Conservation (phyloP, 805 yeast genomes). For the Candida khao-thaluensis region DNA sequence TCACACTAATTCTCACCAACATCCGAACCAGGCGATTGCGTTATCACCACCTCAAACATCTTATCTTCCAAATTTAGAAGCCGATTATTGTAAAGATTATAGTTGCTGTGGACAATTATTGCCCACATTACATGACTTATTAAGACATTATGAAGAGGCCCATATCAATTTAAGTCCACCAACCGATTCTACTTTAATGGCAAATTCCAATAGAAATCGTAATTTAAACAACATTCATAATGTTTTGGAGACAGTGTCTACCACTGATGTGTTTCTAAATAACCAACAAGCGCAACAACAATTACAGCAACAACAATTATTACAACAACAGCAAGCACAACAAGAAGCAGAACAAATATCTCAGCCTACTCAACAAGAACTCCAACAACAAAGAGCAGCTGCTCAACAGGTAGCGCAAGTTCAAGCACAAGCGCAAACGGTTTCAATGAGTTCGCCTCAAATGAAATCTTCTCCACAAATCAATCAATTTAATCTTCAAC, state of each 20-base stretch:
- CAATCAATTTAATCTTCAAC: constrained; percentile 10
- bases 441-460: constrained; percentile 1
- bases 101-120: constrained; percentile 91
- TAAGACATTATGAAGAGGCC: constrained; percentile 94
- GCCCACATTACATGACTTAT: constrained; percentile 90
- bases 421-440: constrained; percentile 9
- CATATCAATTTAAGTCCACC: constrained; percentile 69
- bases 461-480: constrained; percentile 8
- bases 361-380: constrained; percentile 13
- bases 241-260: constrained; percentile 82
- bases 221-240: constrained; percentile 48
- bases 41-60: constrained; percentile 70
- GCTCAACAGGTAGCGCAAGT: constrained; percentile 15
- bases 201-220: constrained; percentile 31
- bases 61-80: constrained; percentile 89
- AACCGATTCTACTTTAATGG: constrained; percentile 29
- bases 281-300: constrained; percentile 23
- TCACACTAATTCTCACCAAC: constrained; percentile 5
- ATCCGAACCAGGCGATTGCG: constrained; percentile 20
- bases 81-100: constrained; percentile 95
- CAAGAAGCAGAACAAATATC: constrained; percentile 16
- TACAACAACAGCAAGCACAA: constrained; percentile 18
- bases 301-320: constrained; percentile 18
- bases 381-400: constrained; percentile 10
- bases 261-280: constrained; percentile 84